Conservation (phyloP, 202 grass and related monocot genomes). For the Schoenoplectus triqueter region DNA sequence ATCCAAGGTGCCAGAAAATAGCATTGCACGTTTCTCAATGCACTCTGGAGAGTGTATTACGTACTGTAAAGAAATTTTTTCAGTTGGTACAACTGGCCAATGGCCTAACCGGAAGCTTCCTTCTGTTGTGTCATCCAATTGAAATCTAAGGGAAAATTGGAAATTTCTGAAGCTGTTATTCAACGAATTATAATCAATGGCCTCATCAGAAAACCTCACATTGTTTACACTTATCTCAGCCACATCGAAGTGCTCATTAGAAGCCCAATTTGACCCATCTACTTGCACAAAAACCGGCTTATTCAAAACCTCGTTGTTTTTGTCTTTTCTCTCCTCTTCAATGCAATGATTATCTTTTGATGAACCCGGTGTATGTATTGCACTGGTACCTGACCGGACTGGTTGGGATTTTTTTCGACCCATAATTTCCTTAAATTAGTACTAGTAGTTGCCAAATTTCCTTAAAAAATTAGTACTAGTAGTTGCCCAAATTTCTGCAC, state of each 20-base stretch:
- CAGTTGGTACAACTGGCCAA: constrained; percentile 59
- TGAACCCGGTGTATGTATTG: constrained; percentile 12
- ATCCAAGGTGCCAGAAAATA: constrained; percentile 65
- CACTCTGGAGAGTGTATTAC: not conserved
- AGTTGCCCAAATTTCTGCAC: no score
- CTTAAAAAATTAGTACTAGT: no score
- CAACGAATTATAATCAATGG: constrained; percentile 36
- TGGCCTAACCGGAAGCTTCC: constrained; percentile 68
- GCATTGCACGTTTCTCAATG: constrained; percentile 23
- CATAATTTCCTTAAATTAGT: constrained; percentile 46
- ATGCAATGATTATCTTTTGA: constrained; percentile 37
- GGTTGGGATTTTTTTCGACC: constrained; percentile 72
- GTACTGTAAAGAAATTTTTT: constrained; percentile 64
- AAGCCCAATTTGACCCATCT: constrained; percentile 39
- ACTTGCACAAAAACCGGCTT: constrained; percentile 62
- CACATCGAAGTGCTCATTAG: constrained; percentile 59
- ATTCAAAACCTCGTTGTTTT: constrained; percentile 12
- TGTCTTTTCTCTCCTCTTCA: constrained; percentile 37
- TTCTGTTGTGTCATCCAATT: constrained; percentile 56
- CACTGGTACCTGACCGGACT: constrained; percentile 42
- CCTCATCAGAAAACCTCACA: constrained; percentile 49
- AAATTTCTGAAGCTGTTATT: constrained; percentile 37
- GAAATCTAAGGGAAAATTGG: constrained; percentile 60
- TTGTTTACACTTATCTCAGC: constrained; percentile 65
- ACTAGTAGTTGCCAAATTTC: not conserved